Evolutionary conservation across 1,284 basidiomycete genomes (phyloP).

Genomic region (Coniferiporia weirii): DNA sequence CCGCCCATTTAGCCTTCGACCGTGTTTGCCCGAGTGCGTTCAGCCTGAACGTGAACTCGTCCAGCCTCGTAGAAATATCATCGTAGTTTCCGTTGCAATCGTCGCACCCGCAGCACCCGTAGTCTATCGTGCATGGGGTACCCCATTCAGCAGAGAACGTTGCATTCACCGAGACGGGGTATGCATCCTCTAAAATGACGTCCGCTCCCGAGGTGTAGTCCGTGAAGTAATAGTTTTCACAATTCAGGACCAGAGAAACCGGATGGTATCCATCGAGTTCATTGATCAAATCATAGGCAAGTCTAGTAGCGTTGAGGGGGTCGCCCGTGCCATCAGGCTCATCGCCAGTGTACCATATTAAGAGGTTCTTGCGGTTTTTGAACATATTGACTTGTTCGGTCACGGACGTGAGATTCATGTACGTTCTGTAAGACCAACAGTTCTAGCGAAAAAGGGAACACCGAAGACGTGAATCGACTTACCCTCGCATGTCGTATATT

Average conservation of each 20-base stretch:
- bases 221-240: constrained; percentile 62
- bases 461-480: constrained; percentile 23
- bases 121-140: constrained; percentile 53
- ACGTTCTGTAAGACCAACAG: constrained; percentile 37
- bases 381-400: constrained; percentile 61
- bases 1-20: constrained; percentile 64
- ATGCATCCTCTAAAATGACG: constrained; percentile 52
- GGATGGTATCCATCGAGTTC: constrained; percentile 70
- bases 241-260: constrained; percentile 70
- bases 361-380: constrained; percentile 59
- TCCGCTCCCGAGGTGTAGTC: constrained; percentile 57
- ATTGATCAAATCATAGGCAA: constrained; percentile 60
- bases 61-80: constrained; percentile 62
- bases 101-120: constrained; percentile 66
- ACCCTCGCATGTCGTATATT: constrained; percentile 76
- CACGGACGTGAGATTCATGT: constrained; percentile 58
- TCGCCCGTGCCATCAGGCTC: constrained; percentile 70
- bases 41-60: constrained; percentile 52
- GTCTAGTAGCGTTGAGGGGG: constrained; percentile 53
- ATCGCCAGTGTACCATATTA: constrained; percentile 75
- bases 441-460: too few relatives aligned
- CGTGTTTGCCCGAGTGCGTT: constrained; percentile 59
- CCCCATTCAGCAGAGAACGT: constrained; percentile 53
- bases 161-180: constrained; percentile 63
- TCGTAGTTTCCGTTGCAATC: constrained; percentile 47